phyloP scores from a whole-genome alignment of 352 stramenopile species.

The Pythium diclinum region DNA sequence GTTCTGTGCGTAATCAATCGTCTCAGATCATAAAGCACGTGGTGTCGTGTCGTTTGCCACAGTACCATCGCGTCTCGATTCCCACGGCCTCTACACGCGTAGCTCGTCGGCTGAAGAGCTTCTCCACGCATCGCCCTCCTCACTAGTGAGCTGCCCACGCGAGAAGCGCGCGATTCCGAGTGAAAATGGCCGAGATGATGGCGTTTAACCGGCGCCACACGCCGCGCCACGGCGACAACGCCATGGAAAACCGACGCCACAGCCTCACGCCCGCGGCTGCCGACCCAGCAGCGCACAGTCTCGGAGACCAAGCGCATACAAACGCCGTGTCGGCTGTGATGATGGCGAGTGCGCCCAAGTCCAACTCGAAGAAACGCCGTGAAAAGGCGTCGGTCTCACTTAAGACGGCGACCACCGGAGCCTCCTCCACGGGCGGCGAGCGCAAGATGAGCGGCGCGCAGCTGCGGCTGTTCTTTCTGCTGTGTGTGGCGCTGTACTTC shows the following conservation, averaged over 20 bases:
- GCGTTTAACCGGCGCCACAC: slow-evolving; percentile 22
- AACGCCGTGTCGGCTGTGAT: not conserved
- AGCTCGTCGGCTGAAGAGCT: not conserved
- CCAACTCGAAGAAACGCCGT: slow-evolving; percentile 8
- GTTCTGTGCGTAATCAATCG: not conserved
- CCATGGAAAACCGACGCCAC: not conserved
- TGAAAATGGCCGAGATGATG: slow-evolving; percentile 18
- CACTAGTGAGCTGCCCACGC: not conserved
- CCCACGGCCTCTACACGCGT: not conserved
- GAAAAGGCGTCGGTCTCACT: not conserved
- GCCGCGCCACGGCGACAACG: not conserved
- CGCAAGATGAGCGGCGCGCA: slow-evolving; percentile 30
- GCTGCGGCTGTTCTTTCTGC: slow-evolving; percentile 45
- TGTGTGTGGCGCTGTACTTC: slow-evolving; percentile 56
- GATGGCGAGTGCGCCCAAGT: slow-evolving; percentile 1
- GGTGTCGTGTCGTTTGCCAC: not conserved
- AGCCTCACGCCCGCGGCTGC: not conserved
- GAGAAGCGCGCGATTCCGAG: not conserved
- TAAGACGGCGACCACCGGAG: not conserved
- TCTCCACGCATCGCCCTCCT: not conserved
- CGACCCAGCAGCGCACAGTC: not conserved
- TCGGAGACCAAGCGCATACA: slow-evolving; percentile 5
- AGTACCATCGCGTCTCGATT: not conserved
- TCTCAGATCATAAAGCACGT: not conserved
- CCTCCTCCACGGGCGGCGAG: not conserved